Conservation (phyloP, 2,329 filamentous ascomycete genomes). For the Penicillium brevicompactum region DNA sequence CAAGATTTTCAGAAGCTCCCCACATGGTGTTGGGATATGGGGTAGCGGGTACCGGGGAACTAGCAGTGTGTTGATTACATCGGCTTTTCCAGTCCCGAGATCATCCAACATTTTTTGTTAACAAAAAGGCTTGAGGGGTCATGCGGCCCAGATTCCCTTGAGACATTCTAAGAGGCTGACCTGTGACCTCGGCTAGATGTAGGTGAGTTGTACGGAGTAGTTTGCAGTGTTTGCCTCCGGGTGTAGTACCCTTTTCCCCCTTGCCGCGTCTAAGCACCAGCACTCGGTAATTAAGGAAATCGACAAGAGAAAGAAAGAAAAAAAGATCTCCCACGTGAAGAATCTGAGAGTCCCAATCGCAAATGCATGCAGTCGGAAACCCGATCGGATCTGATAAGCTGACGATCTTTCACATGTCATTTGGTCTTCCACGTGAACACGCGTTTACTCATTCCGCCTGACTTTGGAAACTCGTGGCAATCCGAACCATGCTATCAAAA, state of each 20-base stretch:
- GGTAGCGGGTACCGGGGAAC: neutral
- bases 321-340: neutral
- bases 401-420: conserved; percentile 23
- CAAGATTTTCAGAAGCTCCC: neutral
- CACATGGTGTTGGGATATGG: neutral
- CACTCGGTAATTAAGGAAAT: neutral
- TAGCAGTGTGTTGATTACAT: neutral
- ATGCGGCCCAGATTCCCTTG: neutral
- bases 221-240: neutral
- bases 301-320: neutral
- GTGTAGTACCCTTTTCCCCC: too few relatives aligned
- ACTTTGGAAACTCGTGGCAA: conserved; percentile 30
- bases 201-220: neutral
- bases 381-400: conserved; percentile 28
- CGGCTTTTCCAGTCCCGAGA: conserved; percentile 16
- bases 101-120: conserved; percentile 13
- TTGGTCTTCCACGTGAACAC: neutral
- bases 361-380: neutral
- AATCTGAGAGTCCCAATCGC: neutral
- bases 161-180: too few relatives aligned
- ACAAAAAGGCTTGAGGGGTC: conserved; percentile 1
- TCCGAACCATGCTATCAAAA: conserved; percentile 53
- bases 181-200: conserved; percentile 3
- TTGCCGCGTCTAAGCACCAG: too few relatives aligned
- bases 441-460: conserved; percentile 14